These are phyloP conservation scores for Globisporangium lucens DNA, from an alignment of 352 stramenopile genomes.

Conservation along the genomic window DNA sequence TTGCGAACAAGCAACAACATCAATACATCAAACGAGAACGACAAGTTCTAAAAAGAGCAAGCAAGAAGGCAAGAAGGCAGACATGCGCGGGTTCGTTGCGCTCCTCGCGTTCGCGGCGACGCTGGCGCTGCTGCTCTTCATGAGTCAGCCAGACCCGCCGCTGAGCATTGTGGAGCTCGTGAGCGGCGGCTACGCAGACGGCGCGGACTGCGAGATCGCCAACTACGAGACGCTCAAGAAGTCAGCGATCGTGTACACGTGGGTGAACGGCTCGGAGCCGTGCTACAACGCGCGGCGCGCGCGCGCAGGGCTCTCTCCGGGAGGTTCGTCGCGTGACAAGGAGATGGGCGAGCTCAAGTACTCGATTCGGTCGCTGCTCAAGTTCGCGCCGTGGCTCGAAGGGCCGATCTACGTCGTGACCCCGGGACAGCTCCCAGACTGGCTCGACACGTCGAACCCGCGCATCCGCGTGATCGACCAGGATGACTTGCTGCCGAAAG, in stretches of 20 bases:
- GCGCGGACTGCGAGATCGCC: conserved; percentile 50
- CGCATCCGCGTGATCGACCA: conserved; percentile 75
- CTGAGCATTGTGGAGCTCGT: conserved; percentile 49
- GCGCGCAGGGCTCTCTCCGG: conserved; percentile 44
- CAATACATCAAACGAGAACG: not conserved
- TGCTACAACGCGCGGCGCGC: conserved; percentile 72
- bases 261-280: conserved; percentile 77
- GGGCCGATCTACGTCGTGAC: conserved; percentile 85
- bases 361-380: conserved; percentile 76
- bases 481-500: conserved; percentile 66
- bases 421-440: conserved; percentile 76
- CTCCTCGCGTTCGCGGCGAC: conserved; percentile 43
- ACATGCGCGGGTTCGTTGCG: conserved; percentile 48
- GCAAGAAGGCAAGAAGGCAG: too few relatives aligned
- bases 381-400: conserved; percentile 76
- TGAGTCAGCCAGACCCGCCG: conserved; percentile 45
- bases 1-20: not conserved
- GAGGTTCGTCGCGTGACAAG: conserved; percentile 72
- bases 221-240: conserved; percentile 63
- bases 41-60: not conserved
- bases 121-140: conserved; percentile 49
- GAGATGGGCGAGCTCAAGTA: conserved; percentile 88
- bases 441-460: conserved; percentile 66
- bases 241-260: conserved; percentile 82
- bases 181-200: conserved; percentile 33